Evolutionary conservation across 176 grass and related monocot genomes (phyloP).

Genomic region (Thinopyrum elongatum): DNA sequence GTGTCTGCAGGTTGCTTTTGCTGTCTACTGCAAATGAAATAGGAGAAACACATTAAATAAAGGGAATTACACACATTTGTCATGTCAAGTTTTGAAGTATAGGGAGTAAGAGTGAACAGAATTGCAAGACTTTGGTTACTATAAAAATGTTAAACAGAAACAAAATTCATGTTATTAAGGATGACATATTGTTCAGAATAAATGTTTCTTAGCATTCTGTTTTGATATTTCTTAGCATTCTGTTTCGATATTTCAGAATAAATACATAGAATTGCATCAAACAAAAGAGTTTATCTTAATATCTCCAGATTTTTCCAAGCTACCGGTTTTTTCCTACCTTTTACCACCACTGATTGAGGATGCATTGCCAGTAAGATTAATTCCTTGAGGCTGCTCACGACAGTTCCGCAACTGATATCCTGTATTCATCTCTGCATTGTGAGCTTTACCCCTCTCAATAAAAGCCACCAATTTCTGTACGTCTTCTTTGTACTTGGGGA

Average conservation of each 20-base stretch:
- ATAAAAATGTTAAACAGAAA: not conserved
- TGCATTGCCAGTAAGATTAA: not conserved
- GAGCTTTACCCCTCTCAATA: not conserved
- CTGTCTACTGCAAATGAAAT: not conserved
- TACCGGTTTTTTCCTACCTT: conserved; percentile 26
- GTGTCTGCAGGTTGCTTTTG: not conserved
- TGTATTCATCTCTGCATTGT: not conserved
- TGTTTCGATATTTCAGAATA: not conserved
- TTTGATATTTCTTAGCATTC: not conserved
- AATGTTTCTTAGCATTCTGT: not conserved
- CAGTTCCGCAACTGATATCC: not conserved
- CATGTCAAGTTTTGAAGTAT: not conserved
- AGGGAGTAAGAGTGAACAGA: not conserved
- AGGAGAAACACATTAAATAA: not conserved
- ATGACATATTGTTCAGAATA: not conserved
- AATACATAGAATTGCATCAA: not conserved
- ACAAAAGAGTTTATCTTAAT: not conserved
- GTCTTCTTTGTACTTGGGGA: not conserved
- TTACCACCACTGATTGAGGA: not conserved
- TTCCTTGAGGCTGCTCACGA: not conserved
- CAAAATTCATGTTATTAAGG: not conserved
- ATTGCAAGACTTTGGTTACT: not conserved
- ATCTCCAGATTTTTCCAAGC: not conserved
- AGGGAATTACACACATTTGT: not conserved
- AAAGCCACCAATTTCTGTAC: not conserved